Base-by-base conservation (phyloP, 2,329 filamentous ascomycete species). In the Onygenales sp. region DNA sequence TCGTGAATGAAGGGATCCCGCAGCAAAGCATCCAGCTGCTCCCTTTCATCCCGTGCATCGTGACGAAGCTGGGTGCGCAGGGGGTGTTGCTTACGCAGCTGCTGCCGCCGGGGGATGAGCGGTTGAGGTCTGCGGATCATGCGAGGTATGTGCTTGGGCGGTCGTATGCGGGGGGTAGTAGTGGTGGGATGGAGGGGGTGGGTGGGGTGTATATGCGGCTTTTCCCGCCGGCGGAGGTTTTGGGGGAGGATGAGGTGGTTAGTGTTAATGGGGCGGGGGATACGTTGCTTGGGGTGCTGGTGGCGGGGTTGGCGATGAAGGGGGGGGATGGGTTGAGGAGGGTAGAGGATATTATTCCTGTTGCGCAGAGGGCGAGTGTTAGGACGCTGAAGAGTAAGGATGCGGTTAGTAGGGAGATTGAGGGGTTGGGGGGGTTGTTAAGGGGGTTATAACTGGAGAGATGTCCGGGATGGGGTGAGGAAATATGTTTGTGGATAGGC, bases 201-300 rank as follows among this genome's bases (percentile, higher is more conserved):
- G 89, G 90, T 0, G 92, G 91, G 0, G 78, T 96, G 2, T 96
- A 96, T 64, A 90, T 96, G 84, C 72, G 83, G 5, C 66, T 85
- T 73, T 87, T 89, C 66, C 82, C 87, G 0, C 76, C 86, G 0
- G 80, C 80, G 0, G 83, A 87, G 65, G 71, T 75, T 13, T 77
- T 95, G 5, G 55, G 61, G 2, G 69, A 74, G 0, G 71, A 79
- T 17, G 82, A 93, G 31, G 77, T 95, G 1, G 83, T 92, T 1
- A 95, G 89, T 46, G 92, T 97, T 8, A 97, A 97, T 66, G 93
- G 92, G 0, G 90, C 89, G 2, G 93, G 93, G 0, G 93, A 98
- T 70, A 96, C 93, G 0, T 91, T 97, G 67, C 75, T 94, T 7
- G 93, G 92, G 0, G 86, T 90, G 11, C 61, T 96, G 53, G 75